Evolutionary conservation across 768 basidiomycete genomes (phyloP).

Genomic region (Tulasnella calospora): DNA sequence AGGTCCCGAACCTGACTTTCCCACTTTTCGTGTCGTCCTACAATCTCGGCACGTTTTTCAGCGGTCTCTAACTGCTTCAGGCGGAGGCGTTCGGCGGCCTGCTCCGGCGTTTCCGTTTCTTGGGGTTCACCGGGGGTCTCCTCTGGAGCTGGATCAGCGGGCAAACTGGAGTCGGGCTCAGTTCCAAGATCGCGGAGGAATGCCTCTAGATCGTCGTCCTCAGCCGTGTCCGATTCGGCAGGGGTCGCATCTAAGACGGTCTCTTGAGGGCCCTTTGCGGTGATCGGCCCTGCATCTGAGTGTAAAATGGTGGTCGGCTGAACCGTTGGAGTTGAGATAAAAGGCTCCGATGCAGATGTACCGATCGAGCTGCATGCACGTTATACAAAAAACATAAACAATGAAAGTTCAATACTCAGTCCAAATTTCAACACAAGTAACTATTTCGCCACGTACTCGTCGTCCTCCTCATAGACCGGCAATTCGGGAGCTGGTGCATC

Average conservation of each 20-base stretch:
- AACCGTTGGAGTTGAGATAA: neutral
- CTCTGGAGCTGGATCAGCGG: slow-evolving; percentile 10
- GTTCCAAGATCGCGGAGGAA: slow-evolving; percentile 21
- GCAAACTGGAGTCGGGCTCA: neutral
- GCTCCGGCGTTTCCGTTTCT: slow-evolving; percentile 11
- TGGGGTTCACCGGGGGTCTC: slow-evolving; percentile 3
- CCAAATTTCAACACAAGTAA: neutral
- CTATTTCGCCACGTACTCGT: slow-evolving; percentile 5
- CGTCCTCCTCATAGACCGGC: neutral
- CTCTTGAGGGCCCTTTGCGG: slow-evolving; percentile 2
- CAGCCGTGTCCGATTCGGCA: neutral
- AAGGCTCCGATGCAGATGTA: slow-evolving; percentile 4
- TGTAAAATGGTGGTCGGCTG: neutral
- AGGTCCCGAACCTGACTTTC: slow-evolving; percentile 44
- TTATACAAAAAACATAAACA: neutral
- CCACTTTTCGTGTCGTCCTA: slow-evolving; percentile 58
- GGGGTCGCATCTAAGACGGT: neutral
- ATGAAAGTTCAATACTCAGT: neutral
- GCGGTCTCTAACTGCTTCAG: slow-evolving; percentile 36
- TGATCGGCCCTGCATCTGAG: neutral
- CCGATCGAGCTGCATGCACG: neutral
- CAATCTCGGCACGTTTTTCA: slow-evolving; percentile 55
- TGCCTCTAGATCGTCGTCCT: slow-evolving; percentile 18
- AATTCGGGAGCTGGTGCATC: neutral
- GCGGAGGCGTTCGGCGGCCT: slow-evolving; percentile 19